A percentile compares a stretch with the other conserved stretches of the same genome.
phyloP scores from a whole-genome alignment of 2,329 filamentous ascomycete species.

The Ophiobolus disseminans region DNA sequence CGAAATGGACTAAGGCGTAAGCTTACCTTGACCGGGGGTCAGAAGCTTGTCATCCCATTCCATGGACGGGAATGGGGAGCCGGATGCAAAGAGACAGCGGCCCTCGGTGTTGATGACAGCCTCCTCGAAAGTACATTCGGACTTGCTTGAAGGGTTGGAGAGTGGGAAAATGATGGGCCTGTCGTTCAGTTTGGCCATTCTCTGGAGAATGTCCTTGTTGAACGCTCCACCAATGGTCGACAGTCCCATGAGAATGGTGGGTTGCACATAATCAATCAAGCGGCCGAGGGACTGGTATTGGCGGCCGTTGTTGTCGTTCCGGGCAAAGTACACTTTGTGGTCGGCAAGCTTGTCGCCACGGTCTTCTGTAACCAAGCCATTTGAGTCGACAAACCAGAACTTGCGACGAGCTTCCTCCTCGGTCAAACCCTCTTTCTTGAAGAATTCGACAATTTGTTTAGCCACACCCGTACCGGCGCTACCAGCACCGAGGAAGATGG shows the following conservation, averaged over 20 bases:
- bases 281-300: conserved; percentile 82
- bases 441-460: conserved; percentile 97
- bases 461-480: conserved; percentile 96
- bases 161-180: conserved; percentile 84
- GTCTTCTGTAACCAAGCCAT: conserved; percentile 91
- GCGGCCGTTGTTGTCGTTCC: conserved; percentile 68
- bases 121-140: conserved; percentile 96
- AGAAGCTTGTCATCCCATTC: conserved; percentile 54
- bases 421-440: conserved; percentile 87
- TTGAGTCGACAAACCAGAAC: conserved; percentile 98
- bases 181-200: conserved; percentile 67
- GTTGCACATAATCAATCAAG: conserved; percentile 93
- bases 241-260: conserved; percentile 91
- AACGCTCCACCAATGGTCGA: conserved; percentile 95
- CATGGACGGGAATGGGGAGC: conserved; percentile 84
- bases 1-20: background rate
- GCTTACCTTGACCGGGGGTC: conserved; percentile 56
- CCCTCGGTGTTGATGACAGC: conserved; percentile 91
- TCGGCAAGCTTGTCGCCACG: conserved; percentile 92
- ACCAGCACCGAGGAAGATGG: conserved; percentile 95
- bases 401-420: conserved; percentile 87
- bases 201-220: conserved; percentile 81
- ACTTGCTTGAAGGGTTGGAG: conserved; percentile 94
- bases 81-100: conserved; percentile 90
- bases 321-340: conserved; percentile 76